Conservation (phyloP, 2,329 filamentous ascomycete species). For the Epichloe gansuensis region DNA sequence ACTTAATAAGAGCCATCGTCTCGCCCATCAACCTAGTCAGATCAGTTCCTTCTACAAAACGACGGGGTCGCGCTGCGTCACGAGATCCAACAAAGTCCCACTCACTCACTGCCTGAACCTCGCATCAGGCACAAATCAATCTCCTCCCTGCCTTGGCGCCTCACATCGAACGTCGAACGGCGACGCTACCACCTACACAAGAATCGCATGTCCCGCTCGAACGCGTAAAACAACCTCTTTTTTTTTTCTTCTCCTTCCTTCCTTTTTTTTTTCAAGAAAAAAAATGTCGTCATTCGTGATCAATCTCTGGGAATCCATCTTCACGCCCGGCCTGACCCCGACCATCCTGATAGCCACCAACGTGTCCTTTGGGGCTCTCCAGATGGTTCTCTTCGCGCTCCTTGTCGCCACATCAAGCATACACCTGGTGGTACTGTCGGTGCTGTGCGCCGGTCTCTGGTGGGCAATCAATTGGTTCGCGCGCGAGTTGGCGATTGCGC, state of each 20-base stretch:
- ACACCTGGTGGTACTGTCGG: constrained; percentile 74
- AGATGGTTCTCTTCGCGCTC: constrained; percentile 62
- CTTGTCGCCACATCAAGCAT: constrained; percentile 73
- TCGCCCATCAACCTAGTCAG: no score
- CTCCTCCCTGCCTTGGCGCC: background rate
- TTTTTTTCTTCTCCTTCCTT: no score
- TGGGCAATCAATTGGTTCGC: constrained; percentile 97
- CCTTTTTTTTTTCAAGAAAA: no score
- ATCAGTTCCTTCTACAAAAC: no score
- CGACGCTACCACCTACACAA: background rate
- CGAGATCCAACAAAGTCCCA: no score
- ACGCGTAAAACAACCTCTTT: no score
- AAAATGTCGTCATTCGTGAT: constrained; percentile 51
- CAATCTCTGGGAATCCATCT: constrained; percentile 83
- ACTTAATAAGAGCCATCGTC: no score
- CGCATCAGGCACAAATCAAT: background rate
- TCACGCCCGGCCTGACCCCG: constrained; percentile 81
- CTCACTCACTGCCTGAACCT: background rate
- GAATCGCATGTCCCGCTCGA: background rate
- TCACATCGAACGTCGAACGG: background rate
- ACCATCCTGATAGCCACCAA: constrained; percentile 85
- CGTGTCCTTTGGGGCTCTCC: constrained; percentile 72
- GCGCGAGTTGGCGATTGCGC: constrained; percentile 39
- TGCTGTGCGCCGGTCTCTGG: constrained; percentile 74
- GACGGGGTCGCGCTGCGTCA: no score